phyloP scores from a whole-genome alignment of 257 asterid genomes.

The Agastache rugosa region DNA sequence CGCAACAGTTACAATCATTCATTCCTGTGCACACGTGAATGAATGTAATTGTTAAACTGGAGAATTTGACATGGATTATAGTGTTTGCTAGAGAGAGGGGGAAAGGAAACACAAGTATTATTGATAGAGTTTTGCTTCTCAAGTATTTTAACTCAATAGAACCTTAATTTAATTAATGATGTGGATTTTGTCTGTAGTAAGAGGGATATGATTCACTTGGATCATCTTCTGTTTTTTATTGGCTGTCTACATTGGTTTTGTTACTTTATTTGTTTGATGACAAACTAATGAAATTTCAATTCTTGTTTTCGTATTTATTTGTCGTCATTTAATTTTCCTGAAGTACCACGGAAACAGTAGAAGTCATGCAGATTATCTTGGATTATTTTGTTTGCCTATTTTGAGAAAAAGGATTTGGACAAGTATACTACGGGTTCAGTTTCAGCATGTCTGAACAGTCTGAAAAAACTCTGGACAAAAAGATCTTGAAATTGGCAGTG shows the following conservation, averaged over 20 bases:
- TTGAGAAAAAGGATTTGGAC: conserved; percentile 25
- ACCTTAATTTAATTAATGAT: conserved; percentile 36
- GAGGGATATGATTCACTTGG: conserved; percentile 29
- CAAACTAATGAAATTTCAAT: conserved; percentile 36
- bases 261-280: conserved; percentile 35
- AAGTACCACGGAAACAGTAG: not conserved
- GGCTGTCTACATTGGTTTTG: conserved; percentile 31
- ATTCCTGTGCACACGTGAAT: not conserved
- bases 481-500: conserved; percentile 43
- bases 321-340: not conserved
- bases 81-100: conserved; percentile 26
- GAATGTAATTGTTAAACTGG: not conserved
- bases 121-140: conserved; percentile 27
- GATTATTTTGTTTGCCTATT: conserved; percentile 28
- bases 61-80: conserved; percentile 5
- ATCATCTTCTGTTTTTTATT: conserved; percentile 19
- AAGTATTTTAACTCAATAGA: conserved; percentile 9
- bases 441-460: conserved; percentile 37
- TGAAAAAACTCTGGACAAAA: conserved; percentile 30
- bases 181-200: conserved; percentile 35
- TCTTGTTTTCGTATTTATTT: not conserved
- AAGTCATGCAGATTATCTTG: conserved; percentile 11
- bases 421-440: conserved; percentile 17
- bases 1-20: not conserved
- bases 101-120: not conserved